phyloP scores from a whole-genome alignment of 2,329 filamentous ascomycete genomes.

The Fusarium staphyleae region DNA sequence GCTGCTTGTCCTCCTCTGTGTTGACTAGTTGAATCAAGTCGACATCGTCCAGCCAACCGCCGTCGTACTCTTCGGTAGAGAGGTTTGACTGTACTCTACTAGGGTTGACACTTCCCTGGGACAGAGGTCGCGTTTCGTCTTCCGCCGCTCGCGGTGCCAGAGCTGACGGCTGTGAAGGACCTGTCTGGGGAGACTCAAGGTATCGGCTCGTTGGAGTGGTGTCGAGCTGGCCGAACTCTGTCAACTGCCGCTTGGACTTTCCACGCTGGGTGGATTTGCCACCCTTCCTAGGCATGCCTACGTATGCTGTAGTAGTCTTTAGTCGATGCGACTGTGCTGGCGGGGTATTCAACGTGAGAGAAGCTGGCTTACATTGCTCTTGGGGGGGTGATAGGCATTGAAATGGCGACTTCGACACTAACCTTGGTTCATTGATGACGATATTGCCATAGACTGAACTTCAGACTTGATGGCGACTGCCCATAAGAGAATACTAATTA shows the following conservation, averaged over 20 bases:
- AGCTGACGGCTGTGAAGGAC: not conserved
- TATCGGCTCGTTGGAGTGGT: slow-evolving; percentile 45
- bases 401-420: too few relatives aligned
- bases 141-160: not conserved
- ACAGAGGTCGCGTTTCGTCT: not conserved
- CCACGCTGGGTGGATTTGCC: slow-evolving; percentile 23
- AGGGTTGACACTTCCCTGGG: not conserved
- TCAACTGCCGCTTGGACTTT: slow-evolving; percentile 22
- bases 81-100: not conserved
- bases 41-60: slow-evolving; percentile 37
- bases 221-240: slow-evolving; percentile 44
- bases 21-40: slow-evolving; percentile 32
- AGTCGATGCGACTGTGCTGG: slow-evolving; percentile 4
- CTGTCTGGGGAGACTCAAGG: slow-evolving; percentile 23
- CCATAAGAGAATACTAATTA: too few relatives aligned
- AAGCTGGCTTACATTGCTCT: slow-evolving; percentile 9
- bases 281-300: slow-evolving; percentile 29
- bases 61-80: slow-evolving; percentile 28
- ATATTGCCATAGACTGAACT: too few relatives aligned
- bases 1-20: not conserved
- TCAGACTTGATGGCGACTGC: too few relatives aligned
- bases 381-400: not conserved
- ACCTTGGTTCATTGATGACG: too few relatives aligned
- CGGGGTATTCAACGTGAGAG: not conserved
- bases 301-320: not conserved